Conservation (phyloP, 176 grass and related monocot genomes). For the Hsuehochloa calcarea region DNA sequence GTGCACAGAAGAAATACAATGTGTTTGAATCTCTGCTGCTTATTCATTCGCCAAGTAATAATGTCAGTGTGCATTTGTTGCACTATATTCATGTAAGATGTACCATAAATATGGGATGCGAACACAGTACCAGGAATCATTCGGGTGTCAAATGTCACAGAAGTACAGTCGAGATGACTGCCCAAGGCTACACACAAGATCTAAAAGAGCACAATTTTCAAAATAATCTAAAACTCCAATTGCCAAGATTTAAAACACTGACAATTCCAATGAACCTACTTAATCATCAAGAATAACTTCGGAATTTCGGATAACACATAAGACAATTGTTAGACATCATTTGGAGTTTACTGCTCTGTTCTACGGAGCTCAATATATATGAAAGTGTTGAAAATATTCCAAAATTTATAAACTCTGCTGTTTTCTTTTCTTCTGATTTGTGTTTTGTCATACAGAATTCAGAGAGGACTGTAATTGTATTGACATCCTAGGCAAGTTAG, state of each 20-base stretch:
- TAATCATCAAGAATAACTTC: not conserved
- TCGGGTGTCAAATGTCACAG: not conserved
- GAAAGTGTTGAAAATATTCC: not conserved
- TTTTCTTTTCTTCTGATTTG: not conserved
- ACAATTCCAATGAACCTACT: conserved; percentile 17
- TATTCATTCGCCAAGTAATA: not conserved
- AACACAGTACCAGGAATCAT: not conserved
- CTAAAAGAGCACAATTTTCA: not conserved
- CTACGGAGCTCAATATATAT: not conserved
- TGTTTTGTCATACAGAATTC: not conserved
- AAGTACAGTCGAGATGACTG: not conserved
- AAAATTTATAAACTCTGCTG: not conserved
- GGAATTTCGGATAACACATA: not conserved
- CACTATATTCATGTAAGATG: not conserved
- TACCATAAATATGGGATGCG: not conserved
- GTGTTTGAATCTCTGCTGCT: not conserved
- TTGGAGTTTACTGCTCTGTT: conserved; percentile 1
- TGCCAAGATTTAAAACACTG: conserved; percentile 8
- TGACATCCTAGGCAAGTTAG: conserved; percentile 4
- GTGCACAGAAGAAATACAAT: conserved; percentile 6
- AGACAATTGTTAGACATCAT: not conserved
- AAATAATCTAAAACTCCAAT: not conserved
- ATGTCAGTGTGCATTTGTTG: too few relatives aligned
- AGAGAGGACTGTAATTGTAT: conserved; percentile 12
- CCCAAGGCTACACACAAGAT: not conserved